These are phyloP conservation scores for Saprolegnia diclina DNA, from an alignment of 352 stramenopile genomes.

Conservation along the genomic window DNA sequence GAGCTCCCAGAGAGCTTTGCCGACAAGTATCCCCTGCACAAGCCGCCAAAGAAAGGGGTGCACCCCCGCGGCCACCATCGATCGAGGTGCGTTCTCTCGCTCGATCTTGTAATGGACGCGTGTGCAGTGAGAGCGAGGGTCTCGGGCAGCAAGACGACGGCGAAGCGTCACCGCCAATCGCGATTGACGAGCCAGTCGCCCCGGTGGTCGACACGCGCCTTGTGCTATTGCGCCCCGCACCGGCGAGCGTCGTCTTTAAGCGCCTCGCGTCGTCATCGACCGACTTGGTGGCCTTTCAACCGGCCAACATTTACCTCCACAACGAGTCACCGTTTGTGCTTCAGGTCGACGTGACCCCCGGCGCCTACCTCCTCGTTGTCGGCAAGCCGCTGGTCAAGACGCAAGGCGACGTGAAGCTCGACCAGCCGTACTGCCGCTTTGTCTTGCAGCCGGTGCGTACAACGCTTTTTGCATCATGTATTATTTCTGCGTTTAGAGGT, in stretches of 20 bases:
- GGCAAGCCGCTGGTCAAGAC: conserved; percentile 14
- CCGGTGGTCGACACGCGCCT: not conserved
- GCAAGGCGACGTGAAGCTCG: not conserved
- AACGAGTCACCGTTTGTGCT: conserved; percentile 58
- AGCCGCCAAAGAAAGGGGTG: conserved; percentile 39
- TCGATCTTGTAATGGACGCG: no score
- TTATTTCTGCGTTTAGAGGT: conserved; percentile 7
- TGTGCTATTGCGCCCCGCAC: conserved; percentile 11
- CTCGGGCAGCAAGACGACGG: conserved; percentile 28
- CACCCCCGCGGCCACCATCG: not conserved
- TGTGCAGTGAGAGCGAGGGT: conserved; percentile 28
- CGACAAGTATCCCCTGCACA: conserved; percentile 55
- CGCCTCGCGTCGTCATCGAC: not conserved
- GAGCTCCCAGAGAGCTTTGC: conserved; percentile 53
- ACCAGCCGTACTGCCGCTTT: conserved; percentile 14
- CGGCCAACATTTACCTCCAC: conserved; percentile 72
- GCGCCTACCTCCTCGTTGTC: not conserved
- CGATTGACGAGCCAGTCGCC: not conserved
- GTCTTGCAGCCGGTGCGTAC: conserved; percentile 12
- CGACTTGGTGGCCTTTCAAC: conserved; percentile 28
- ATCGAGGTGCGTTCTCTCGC: conserved; percentile 28
- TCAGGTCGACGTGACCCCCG: conserved; percentile 44
- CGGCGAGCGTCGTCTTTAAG: conserved; percentile 18
- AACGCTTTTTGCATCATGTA: not conserved
- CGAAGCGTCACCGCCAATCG: not conserved